Conservation (phyloP, 345 rosid genomes). For the Pseudoturritis turrita region DNA sequence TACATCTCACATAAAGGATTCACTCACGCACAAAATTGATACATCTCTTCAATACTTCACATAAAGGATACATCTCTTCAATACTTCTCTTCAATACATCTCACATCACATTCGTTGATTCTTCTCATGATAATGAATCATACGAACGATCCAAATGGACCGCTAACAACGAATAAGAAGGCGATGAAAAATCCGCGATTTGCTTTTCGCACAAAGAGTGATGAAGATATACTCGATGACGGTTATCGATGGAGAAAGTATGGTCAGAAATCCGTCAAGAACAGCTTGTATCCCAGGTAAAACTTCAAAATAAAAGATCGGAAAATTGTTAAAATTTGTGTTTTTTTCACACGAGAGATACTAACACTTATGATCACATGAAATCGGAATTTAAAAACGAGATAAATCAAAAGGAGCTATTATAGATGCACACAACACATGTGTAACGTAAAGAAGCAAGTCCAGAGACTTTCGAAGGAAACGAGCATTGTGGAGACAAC, state of each 20-base stretch:
- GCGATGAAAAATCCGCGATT: conserved; percentile 39
- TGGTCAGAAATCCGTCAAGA: conserved; percentile 42
- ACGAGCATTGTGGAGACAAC: conserved; percentile 71
- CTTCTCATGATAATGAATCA: too few species aligned
- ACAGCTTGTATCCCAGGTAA: conserved; percentile 61
- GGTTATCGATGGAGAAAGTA: conserved; percentile 64
- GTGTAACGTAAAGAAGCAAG: conserved; percentile 82
- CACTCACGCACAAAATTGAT: background rate
- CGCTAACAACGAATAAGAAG: conserved; percentile 39
- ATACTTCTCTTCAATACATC: too few species aligned
- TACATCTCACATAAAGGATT: background rate
- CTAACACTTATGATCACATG: background rate
- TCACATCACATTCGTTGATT: conserved; percentile 34
- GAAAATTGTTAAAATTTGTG: background rate
- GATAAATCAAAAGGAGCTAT: conserved; percentile 46
- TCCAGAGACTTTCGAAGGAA: conserved; percentile 65
- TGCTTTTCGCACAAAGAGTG: conserved; percentile 67
- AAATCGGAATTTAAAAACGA: background rate
- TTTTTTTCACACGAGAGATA: background rate
- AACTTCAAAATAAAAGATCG: background rate
- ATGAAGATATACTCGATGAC: conserved; percentile 66
- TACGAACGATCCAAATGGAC: too few species aligned
- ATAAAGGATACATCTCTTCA: too few species aligned
- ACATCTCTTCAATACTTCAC: too few species aligned
- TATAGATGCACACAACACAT: conserved; percentile 79